A percentile compares a stretch with the other conserved stretches of the same genome.
phyloP scores from a whole-genome alignment of 1,284 basidiomycete genomes.

The Cutaneotrichosporon cavernicola region DNA sequence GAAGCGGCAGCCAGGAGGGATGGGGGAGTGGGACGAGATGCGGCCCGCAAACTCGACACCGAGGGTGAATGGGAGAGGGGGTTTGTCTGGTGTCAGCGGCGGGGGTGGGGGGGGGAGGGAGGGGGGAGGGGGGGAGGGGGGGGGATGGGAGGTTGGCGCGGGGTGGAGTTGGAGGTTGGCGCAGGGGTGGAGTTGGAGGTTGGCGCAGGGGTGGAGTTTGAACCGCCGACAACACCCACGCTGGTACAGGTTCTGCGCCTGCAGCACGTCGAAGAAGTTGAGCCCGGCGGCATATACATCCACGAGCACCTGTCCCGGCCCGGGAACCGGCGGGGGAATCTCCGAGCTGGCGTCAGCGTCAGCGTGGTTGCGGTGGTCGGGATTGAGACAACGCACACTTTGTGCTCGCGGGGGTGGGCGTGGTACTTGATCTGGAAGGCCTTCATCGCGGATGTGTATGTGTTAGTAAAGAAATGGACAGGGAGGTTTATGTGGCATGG shows the following conservation, averaged over 20 bases:
- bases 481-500: neutral
- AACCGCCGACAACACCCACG: no score
- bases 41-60: constrained; percentile 83
- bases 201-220: no score
- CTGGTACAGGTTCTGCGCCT: constrained; percentile 6
- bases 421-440: constrained; percentile 72
- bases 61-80: constrained; percentile 75
- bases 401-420: constrained; percentile 69
- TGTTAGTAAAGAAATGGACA: neutral
- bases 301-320: constrained; percentile 66
- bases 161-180: no score
- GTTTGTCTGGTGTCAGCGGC: constrained; percentile 56
- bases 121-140: no score
- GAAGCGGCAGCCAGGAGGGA: constrained; percentile 76
- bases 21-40: constrained; percentile 69
- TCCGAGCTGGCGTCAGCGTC: constrained; percentile 42
- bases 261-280: constrained; percentile 44
- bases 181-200: no score
- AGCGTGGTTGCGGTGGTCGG: neutral
- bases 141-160: no score
- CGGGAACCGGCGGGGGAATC: constrained; percentile 62
- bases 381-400: constrained; percentile 51
- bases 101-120: no score
- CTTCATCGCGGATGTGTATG: constrained; percentile 59
- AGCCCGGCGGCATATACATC: constrained; percentile 64